phyloP scores from a whole-genome alignment of 2,329 filamentous ascomycete genomes.

The Seiridium unicorne region DNA sequence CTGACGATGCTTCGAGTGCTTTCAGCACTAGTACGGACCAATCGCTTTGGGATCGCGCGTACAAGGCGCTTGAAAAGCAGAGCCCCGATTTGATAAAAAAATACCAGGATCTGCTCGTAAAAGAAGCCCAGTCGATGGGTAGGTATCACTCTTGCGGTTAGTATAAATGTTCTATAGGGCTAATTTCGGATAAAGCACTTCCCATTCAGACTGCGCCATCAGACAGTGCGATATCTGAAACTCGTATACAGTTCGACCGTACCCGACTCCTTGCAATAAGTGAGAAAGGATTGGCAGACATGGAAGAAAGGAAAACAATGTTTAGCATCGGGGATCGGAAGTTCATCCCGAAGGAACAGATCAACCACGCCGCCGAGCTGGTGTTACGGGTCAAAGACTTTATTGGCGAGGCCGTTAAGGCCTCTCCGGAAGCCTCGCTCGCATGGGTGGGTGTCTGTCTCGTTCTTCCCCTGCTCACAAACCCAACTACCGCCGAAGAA shows the following conservation, averaged over 20 bases:
- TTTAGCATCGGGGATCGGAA: background rate
- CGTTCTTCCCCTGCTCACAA: slow-evolving; percentile 32
- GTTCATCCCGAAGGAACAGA: background rate
- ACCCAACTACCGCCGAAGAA: slow-evolving; percentile 22
- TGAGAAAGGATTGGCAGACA: background rate
- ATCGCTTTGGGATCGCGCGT: background rate
- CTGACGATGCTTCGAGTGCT: background rate
- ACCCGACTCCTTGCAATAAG: background rate
- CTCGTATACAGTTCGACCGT: background rate
- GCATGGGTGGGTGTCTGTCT: slow-evolving; percentile 34
- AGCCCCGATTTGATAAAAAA: background rate
- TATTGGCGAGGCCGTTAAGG: slow-evolving; percentile 23
- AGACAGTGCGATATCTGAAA: background rate
- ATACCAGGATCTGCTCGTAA: background rate
- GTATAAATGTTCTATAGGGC: background rate
- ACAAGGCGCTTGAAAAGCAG: background rate
- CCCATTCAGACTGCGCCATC: too few species aligned
- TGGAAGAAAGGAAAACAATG: background rate
- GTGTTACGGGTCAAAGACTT: slow-evolving; percentile 19
- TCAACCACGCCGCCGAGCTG: slow-evolving; percentile 33
- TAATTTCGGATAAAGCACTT: too few species aligned
- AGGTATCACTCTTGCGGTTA: background rate
- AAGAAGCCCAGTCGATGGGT: background rate
- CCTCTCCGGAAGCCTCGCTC: slow-evolving; percentile 28
- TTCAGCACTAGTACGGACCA: background rate